Conservation (phyloP, 2,329 filamentous ascomycete genomes). For the Aaosphaeria pasadenensis region DNA sequence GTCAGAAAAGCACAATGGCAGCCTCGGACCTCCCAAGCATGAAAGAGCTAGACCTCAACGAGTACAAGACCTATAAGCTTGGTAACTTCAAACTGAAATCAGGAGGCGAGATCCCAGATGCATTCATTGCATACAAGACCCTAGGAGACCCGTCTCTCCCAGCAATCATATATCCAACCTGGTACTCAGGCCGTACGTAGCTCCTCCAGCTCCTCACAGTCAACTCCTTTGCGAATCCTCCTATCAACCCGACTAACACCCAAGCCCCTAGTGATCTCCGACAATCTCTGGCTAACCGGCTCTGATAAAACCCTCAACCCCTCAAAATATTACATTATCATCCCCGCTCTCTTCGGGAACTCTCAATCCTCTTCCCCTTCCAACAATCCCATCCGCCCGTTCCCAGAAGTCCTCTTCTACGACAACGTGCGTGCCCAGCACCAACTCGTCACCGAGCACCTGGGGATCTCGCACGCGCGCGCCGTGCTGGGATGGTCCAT, state of each 20-base stretch:
- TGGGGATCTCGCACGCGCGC: conserved; percentile 58
- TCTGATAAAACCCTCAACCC: conserved; percentile 63
- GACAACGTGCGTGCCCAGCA: conserved; percentile 69
- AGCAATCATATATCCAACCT: conserved; percentile 72
- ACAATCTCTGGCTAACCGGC: conserved; percentile 74
- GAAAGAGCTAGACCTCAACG: conserved; percentile 7
- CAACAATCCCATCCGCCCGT: conserved; percentile 57
- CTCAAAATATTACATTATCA: conserved; percentile 64
- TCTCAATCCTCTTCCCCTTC: conserved; percentile 66
- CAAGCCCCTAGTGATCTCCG: conserved; percentile 51
- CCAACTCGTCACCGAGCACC: conserved; percentile 60
- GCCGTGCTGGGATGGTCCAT: conserved; percentile 70
- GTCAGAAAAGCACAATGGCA: conserved; percentile 1
- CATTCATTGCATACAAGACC: conserved; percentile 74
- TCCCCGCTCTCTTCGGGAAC: conserved; percentile 68
- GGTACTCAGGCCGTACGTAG: conserved; percentile 63
- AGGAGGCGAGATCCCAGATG: conserved; percentile 59
- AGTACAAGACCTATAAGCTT: conserved; percentile 55
- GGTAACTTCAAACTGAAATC: conserved; percentile 67
- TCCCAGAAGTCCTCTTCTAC: conserved; percentile 62
- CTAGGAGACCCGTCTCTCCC: conserved; percentile 63
- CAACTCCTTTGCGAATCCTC: background rate
- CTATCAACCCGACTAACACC: too few species aligned
- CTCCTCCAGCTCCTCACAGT: conserved; percentile 1
- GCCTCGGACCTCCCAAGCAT: background rate